Percentiles rank a stretch among this genome's conserved stretches.
phyloP scores from a whole-genome alignment of 495 filamentous ascomycete species.

The Gamarada debralockiae region DNA sequence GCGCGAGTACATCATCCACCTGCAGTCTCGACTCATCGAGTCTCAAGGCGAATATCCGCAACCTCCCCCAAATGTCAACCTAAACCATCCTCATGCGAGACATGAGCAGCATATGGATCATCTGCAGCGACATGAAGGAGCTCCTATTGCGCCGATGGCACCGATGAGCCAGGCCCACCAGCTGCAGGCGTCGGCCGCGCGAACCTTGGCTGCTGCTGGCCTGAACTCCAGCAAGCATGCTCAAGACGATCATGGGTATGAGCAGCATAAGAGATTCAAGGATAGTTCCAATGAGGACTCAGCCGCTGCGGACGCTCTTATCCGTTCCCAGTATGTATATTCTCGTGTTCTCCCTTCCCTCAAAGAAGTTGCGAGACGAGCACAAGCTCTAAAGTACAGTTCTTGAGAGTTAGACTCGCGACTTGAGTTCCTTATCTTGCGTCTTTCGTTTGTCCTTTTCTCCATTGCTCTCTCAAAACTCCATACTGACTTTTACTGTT shows the following conservation, averaged over 20 bases:
- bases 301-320: constrained; percentile 25
- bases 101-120: constrained; percentile 9
- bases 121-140: constrained; percentile 12
- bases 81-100: constrained; percentile 20
- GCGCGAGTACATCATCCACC: constrained; percentile 83
- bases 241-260: constrained; percentile 25
- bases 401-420: no score
- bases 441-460: no score
- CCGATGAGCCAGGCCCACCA: constrained; percentile 24
- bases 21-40: constrained; percentile 87
- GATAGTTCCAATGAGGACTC: constrained; percentile 17
- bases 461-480: no score
- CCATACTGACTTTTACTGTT: no score
- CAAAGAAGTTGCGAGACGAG: no score
- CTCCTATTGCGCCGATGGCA: constrained; percentile 35
- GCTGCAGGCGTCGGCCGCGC: constrained; percentile 36
- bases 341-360: constrained; percentile 10
- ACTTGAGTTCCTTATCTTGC: no score
- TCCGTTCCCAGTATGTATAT: constrained; percentile 19
- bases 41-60: constrained; percentile 78
- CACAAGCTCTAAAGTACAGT: no score
- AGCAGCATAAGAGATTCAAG: constrained; percentile 27
- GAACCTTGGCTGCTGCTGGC: constrained; percentile 27
- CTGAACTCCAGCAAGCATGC: constrained; percentile 28
- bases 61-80: constrained; percentile 52